phyloP scores from a whole-genome alignment of 139 green algal species.

The Yamagishiella unicocca region DNA sequence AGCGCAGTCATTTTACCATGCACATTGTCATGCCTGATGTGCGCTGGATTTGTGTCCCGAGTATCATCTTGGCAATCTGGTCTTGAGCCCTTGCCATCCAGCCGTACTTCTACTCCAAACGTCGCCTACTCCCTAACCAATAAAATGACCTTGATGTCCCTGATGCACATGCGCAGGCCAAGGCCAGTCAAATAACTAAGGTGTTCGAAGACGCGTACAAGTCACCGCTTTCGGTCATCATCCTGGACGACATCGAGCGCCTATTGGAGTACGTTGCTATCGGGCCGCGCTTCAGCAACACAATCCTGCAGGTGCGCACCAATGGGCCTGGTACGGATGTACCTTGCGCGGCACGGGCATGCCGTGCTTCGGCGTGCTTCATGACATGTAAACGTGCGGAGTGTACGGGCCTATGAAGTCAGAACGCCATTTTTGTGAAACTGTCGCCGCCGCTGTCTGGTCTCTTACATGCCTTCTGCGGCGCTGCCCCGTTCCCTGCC shows the following conservation, averaged over 20 bases:
- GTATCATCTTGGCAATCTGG: too few species aligned
- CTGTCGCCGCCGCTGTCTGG: neutral
- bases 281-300: slow-evolving; percentile 97
- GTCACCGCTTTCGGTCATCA: slow-evolving; percentile 87
- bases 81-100: neutral
- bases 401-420: too few species aligned
- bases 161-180: slow-evolving; percentile 39
- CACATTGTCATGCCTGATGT: too few species aligned
- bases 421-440: too few species aligned
- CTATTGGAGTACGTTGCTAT: slow-evolving; percentile 98
- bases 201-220: slow-evolving; percentile 98
- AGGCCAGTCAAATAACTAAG: slow-evolving; percentile 78
- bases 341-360: too few species aligned
- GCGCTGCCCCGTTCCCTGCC: neutral
- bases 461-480: neutral
- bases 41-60: too few species aligned
- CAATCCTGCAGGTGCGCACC: slow-evolving; percentile 90
- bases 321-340: too few species aligned
- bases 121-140: too few species aligned
- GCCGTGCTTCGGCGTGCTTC: too few species aligned
- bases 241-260: slow-evolving; percentile 98
- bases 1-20: too few species aligned
- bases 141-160: too few species aligned
- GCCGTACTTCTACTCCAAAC: neutral
- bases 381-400: too few species aligned